Evolutionary conservation across 257 asterid species (phyloP).

Genomic region (Sherardia arvensis): DNA sequence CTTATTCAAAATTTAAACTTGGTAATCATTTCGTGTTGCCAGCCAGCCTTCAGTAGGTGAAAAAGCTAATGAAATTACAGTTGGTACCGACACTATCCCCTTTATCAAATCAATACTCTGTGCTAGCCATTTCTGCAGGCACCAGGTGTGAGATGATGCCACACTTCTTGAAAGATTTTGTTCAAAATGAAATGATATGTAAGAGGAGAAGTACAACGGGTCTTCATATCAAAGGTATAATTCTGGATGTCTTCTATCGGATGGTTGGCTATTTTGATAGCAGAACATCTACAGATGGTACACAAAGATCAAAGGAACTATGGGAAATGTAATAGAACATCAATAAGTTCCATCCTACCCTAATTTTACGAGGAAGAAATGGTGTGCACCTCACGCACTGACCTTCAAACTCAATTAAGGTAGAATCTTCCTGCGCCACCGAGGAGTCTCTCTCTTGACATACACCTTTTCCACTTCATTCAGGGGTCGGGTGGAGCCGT

Average conservation of each 20-base stretch:
- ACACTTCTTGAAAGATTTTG: background rate
- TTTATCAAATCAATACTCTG: background rate
- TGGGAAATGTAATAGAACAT: background rate
- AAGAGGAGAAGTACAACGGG: background rate
- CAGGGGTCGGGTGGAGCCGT: constrained; percentile 86
- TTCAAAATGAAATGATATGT: background rate
- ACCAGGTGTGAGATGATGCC: background rate
- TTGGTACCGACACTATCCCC: background rate
- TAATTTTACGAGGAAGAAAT: background rate
- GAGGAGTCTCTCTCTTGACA: constrained; percentile 83
- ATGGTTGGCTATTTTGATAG: background rate
- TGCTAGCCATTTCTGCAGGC: background rate
- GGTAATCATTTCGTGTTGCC: background rate
- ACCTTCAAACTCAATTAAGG: constrained; percentile 30
- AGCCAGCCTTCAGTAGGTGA: background rate
- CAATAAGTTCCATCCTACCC: background rate
- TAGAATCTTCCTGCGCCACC: constrained; percentile 54
- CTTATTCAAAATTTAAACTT: no score
- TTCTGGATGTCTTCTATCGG: background rate
- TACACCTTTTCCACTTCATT: constrained; percentile 78
- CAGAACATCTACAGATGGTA: background rate
- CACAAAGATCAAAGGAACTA: background rate
- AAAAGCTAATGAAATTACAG: background rate
- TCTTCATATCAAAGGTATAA: background rate
- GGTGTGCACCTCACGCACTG: background rate